Percentiles rank a stretch among this genome's conserved stretches.
phyloP scores from a whole-genome alignment of 306 rosid genomes.

The Quercus mongolica region DNA sequence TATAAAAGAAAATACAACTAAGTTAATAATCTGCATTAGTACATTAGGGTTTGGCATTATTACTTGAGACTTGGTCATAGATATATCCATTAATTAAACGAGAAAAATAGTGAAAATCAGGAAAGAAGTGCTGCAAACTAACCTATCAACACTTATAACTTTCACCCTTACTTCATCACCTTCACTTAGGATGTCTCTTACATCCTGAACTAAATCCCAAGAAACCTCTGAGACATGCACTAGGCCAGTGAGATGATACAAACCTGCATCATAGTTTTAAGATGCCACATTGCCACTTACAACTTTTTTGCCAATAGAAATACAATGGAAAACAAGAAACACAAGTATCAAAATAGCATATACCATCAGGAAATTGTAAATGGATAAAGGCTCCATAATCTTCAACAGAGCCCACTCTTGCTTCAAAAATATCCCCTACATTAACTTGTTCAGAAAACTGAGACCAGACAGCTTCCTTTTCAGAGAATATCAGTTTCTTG shows the following conservation, averaged over 20 bases:
- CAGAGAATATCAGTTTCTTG: conserved; percentile 69
- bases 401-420: conserved; percentile 66
- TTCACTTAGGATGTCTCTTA: conserved; percentile 67
- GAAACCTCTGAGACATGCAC: conserved; percentile 91
- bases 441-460: conserved; percentile 59
- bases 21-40: not conserved
- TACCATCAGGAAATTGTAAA: conserved; percentile 81
- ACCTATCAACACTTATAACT: conserved; percentile 60
- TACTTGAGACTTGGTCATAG: not conserved
- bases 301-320: conserved; percentile 18
- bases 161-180: conserved; percentile 75
- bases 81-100: not conserved
- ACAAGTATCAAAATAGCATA: conserved; percentile 3
- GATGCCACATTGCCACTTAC: conserved; percentile 39
- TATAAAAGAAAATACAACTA: not conserved
- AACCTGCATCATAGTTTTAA: conserved; percentile 64
- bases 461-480: conserved; percentile 82
- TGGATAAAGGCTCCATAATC: conserved; percentile 91
- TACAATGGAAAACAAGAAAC: not conserved
- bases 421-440: conserved; percentile 73
- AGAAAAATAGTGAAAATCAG: not conserved
- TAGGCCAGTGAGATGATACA: conserved; percentile 83
- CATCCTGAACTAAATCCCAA: conserved; percentile 92
- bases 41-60: not conserved
- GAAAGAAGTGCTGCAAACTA: conserved; percentile 20